A percentile compares a stretch with the other conserved stretches of the same genome.
phyloP scores from a whole-genome alignment of 2,329 filamentous ascomycete species.

The Pseudocercospora pini-densiflorae region DNA sequence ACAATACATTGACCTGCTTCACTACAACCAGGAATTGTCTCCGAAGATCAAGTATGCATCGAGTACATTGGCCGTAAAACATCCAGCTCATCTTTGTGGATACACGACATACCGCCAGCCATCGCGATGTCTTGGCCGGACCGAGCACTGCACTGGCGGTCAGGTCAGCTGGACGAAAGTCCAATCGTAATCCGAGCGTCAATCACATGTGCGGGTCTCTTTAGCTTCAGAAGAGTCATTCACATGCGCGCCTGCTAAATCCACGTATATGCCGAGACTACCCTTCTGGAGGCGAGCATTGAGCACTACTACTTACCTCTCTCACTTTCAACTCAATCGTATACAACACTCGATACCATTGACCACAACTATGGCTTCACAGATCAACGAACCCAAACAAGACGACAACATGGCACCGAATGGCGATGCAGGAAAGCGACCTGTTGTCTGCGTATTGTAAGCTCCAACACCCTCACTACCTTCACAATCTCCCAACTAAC shows the following conservation, averaged over 20 bases:
- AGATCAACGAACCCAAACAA: conserved; percentile 11
- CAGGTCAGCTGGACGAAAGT: not conserved
- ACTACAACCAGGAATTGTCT: not conserved
- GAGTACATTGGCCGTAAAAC: not conserved
- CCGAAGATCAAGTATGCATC: not conserved
- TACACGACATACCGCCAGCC: not conserved
- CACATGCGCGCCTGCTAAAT: conserved; percentile 5
- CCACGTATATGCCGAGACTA: not conserved
- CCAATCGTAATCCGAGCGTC: not conserved
- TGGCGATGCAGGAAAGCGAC: conserved; percentile 40
- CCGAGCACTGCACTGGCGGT: not conserved
- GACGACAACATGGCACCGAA: conserved; percentile 20
- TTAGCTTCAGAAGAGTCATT: conserved; percentile 16
- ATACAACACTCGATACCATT: not conserved
- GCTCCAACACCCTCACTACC: conserved; percentile 29
- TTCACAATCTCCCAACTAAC: conserved; percentile 8
- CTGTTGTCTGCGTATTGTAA: conserved; percentile 88
- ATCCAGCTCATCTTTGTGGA: not conserved
- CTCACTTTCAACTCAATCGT: not conserved
- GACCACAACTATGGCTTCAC: conserved; percentile 6
- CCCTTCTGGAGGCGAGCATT: not conserved
- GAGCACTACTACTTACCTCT: not conserved
- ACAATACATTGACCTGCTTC: not conserved
- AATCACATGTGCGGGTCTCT: conserved; percentile 6
- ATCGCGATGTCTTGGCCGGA: not conserved